Base-by-base conservation (phyloP, 2,329 filamentous ascomycete species). In the Phialophora macrospora region DNA sequence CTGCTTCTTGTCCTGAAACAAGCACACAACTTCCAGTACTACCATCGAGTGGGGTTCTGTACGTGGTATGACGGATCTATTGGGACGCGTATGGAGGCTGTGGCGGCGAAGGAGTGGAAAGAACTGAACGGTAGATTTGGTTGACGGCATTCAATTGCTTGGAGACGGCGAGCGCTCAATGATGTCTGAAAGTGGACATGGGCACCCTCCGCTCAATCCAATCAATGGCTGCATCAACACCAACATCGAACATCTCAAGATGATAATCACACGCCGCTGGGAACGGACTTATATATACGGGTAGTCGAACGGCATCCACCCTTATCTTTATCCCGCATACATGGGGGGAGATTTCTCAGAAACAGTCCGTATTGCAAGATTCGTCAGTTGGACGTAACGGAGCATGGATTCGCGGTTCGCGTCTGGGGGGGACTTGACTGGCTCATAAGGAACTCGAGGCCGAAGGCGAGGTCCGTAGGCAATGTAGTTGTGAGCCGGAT, bases 401-500 rank as follows among this genome's bases (percentile, higher is more conserved):
- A 48, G 44, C 44, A 48, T 48, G 20, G 44, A 48, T 20, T 48
- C 44, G 44, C n/a, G 44, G 44, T 48, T 4, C 20, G 44, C 44
- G 6, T 48, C 17, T 22, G 17, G 52, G 52, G 52, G 52, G 12
- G 22, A 55, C 52, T 30, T 30, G 52, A 30, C 22, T 55, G 52
- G 52, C 30, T 55, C 22, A 55, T 55, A 55, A 55, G 52, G 22
- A 12, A 55, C 52, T 55, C 52, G 52, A 55, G 52, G 52, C 52
- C 30, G 52, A 55, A 55, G 52, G 26, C 17, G 52, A 8, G 52
- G 52, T 30, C 52, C 52, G 52, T 55, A 30, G 22, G 52, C 52
- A n/a, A 55, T 30, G 52, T 55, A 30, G 52, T 55, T 55, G 52
- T 55, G n/a, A 30, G 3, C 28, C 22, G 57, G 6, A 44, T 62